Evolutionary conservation across 2,329 filamentous ascomycete species (phyloP).

Genomic region (Westerdykella aurantiaca): DNA sequence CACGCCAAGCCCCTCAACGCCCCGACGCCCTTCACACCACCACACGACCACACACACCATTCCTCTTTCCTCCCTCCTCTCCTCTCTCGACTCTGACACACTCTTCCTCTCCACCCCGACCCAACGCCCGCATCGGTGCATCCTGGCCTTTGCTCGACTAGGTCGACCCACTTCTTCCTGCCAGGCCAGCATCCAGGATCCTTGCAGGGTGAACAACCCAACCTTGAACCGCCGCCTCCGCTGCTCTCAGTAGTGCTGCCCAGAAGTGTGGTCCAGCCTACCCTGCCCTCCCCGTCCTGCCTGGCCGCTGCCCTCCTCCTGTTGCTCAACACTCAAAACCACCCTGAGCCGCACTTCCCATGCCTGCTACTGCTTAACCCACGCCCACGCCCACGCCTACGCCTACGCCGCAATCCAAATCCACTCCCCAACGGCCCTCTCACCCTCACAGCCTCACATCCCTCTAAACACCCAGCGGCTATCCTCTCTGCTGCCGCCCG

Average conservation of each 20-base stretch:
- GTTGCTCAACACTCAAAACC: slow-evolving; percentile 36
- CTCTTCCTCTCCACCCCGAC: too few relatives aligned
- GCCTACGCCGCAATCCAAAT: not conserved
- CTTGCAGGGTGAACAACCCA: not conserved
- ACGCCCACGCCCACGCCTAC: not conserved
- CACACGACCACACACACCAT: slow-evolving; percentile 6
- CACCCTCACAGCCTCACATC: slow-evolving; percentile 3
- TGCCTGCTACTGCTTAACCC: not conserved
- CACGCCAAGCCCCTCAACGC: not conserved
- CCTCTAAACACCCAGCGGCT: not conserved
- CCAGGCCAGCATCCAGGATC: not conserved
- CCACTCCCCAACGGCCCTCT: slow-evolving; percentile 5
- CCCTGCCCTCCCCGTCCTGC: slow-evolving; percentile 1
- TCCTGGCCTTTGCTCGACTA: slow-evolving; percentile 11
- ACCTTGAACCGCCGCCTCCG: not conserved
- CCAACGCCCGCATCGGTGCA: too few relatives aligned
- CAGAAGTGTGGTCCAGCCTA: not conserved
- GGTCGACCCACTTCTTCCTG: not conserved
- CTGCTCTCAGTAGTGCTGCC: not conserved
- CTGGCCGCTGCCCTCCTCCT: slow-evolving; percentile 1
- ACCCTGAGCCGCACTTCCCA: slow-evolving; percentile 32
- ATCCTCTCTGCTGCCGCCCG: slow-evolving; percentile 6
- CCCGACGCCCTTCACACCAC: slow-evolving; percentile 11
- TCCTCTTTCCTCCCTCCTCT: not conserved
- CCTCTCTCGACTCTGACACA: not conserved